Evolutionary conservation across 2,329 filamentous ascomycete genomes (phyloP), one percentile per base, ranked within the genome.

Genomic region (Trichophyton equinum): DNA sequence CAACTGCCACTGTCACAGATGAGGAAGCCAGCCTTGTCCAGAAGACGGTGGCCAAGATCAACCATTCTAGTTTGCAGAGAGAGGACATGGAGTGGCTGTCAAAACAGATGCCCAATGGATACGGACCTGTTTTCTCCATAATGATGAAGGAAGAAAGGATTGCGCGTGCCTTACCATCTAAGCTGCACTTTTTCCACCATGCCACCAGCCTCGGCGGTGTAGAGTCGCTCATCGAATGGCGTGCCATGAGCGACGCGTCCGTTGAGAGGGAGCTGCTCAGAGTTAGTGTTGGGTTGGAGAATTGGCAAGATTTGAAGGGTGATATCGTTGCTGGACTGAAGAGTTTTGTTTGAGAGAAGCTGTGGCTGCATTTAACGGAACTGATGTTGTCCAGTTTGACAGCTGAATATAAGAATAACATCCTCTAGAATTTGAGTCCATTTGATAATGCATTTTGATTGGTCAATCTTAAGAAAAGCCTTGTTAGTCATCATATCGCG

Each of bases 151-250:
- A 80, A 2, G 78, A 81, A 63, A 75, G 78, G 0, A 70, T 81
- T 58, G 91, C 94, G 2, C 82, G 80, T 65, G 73, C 77, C 33
- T 74, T 99, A 64, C 94, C 94, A 2, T 88, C 86, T 69, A 88
- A 88, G 73, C 75, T 97, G 71, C 71, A 79, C 1, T 80, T 96
- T 51, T 97, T 97, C 77, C 89, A 96, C 68, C 94, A 99, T 74
- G 94, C 94, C 4, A 99, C 94, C 1, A 95, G 89, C 72, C 75
- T 97, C 30, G 94, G 94, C 1, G 92, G 94, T 3, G 90, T 97
- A 8, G 94, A 97, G 81, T 94, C 89, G 69, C 75, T 97, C 77
- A 91, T 99, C 67, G 94, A 99, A 81, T 99, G 94, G 94, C 81
- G 94, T 62, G 83, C 87, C 56, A 94, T 99, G 89, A 86, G 85